These are phyloP conservation scores for Cryptococcus amylolentus DNA, from an alignment of 1,284 basidiomycete genomes.

Conservation along the genomic window DNA sequence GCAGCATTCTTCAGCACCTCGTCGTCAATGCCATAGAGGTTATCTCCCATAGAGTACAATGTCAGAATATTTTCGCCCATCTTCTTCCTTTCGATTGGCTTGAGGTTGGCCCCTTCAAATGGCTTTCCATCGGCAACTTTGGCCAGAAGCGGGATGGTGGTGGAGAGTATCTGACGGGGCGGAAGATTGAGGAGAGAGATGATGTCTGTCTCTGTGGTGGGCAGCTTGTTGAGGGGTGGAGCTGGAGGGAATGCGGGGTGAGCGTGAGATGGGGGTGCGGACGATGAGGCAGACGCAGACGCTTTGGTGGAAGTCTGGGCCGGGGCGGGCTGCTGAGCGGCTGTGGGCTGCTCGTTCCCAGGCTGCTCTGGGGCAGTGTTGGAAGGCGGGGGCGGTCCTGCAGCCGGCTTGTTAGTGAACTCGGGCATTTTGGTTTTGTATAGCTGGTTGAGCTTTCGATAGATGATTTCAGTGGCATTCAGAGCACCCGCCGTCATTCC, in stretches of 20 bases:
- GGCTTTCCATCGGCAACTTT: slow-evolving; percentile 8
- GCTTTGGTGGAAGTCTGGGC: neutral
- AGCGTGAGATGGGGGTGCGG: neutral
- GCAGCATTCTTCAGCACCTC: slow-evolving; percentile 15
- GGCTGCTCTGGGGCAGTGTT: neutral
- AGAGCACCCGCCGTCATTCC: too few relatives aligned
- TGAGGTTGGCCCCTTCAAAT: slow-evolving; percentile 4
- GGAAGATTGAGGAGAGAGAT: slow-evolving; percentile 1
- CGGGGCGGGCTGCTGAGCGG: neutral
- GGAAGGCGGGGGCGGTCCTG: neutral
- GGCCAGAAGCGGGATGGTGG: slow-evolving; percentile 6
- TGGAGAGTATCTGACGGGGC: slow-evolving; percentile 1
- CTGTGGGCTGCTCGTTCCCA: too few relatives aligned
- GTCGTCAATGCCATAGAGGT: slow-evolving; percentile 13
- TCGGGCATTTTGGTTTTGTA: neutral
- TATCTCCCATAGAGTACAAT: slow-evolving; percentile 10
- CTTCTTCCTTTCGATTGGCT: slow-evolving; percentile 8
- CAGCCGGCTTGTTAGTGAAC: neutral
- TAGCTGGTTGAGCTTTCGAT: too few relatives aligned
- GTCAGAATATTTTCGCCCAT: slow-evolving; percentile 20
- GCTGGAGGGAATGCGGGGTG: slow-evolving; percentile 14
- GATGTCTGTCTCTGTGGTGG: slow-evolving; percentile 9
- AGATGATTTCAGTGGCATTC: too few relatives aligned
- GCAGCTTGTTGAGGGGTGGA: slow-evolving; percentile 1
- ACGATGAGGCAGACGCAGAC: neutral